phyloP scores from a whole-genome alignment of 768 basidiomycete genomes.

The Hebeloma cylindrosporum region DNA sequence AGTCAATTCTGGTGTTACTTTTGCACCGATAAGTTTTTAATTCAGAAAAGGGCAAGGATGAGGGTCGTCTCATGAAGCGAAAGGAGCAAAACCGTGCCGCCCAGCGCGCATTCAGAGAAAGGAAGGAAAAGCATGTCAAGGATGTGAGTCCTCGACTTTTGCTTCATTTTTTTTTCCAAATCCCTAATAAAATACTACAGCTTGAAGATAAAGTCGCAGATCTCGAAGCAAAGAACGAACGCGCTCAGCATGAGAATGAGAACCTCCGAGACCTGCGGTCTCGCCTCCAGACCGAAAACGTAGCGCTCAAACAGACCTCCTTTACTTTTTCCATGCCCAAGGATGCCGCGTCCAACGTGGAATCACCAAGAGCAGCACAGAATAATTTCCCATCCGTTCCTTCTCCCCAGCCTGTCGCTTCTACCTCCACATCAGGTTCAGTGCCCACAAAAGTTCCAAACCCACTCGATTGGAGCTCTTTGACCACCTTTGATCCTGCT shows the following conservation, averaged over 20 bases:
- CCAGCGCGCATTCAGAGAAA: constrained; percentile 94
- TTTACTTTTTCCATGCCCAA: constrained; percentile 84
- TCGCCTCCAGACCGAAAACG: constrained; percentile 85
- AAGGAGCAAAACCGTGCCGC: constrained; percentile 98
- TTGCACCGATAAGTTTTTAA: constrained; percentile 2
- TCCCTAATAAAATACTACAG: constrained; percentile 37
- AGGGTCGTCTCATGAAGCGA: constrained; percentile 75
- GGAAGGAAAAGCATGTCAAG: constrained; percentile 96
- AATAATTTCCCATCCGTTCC: constrained; percentile 22
- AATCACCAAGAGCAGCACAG: constrained; percentile 18
- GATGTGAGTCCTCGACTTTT: constrained; percentile 61
- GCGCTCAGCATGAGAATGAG: constrained; percentile 75
- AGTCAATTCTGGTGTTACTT: constrained; percentile 14
- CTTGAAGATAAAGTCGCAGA: constrained; percentile 89
- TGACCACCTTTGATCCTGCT: constrained; percentile 71
- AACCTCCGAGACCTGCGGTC: constrained; percentile 84
- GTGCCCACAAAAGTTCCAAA: constrained; percentile 40
- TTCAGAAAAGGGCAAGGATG: constrained; percentile 53
- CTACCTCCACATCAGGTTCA: constrained; percentile 30
- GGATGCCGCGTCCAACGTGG: constrained; percentile 15
- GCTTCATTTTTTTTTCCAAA: constrained; percentile 8
- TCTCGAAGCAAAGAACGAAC: constrained; percentile 80
- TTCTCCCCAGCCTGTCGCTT: constrained; percentile 30
- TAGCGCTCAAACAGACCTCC: constrained; percentile 72
- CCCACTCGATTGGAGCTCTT: constrained; percentile 62